phyloP scores from a whole-genome alignment of 371 early-diverging fungal genomes.

The Homolaphlyctis polyrhiza region DNA sequence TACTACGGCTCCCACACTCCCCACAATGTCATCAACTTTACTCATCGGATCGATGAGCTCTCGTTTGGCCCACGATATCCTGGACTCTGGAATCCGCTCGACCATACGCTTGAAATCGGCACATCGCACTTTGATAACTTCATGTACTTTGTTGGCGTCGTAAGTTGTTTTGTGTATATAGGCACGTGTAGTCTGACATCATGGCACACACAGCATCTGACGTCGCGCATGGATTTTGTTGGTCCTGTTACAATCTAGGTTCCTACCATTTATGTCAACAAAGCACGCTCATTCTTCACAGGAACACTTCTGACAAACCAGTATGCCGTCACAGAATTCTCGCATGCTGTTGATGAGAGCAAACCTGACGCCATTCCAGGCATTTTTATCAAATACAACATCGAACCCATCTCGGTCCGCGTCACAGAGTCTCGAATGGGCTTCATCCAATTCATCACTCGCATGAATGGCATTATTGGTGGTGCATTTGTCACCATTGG shows the following conservation, averaged over 20 bases:
- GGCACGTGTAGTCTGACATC: no score
- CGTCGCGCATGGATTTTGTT: no score
- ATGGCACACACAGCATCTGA: slow-evolving; percentile 49
- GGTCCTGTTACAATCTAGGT: no score
- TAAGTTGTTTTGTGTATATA: not conserved
- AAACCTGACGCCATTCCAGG: slow-evolving; percentile 43
- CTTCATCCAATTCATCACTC: slow-evolving; percentile 68
- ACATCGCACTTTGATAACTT: slow-evolving; percentile 20
- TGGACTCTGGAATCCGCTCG: slow-evolving; percentile 79
- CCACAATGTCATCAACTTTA: slow-evolving; percentile 80
- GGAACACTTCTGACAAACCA: slow-evolving; percentile 72
- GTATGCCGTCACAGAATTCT: slow-evolving; percentile 81
- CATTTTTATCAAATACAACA: slow-evolving; percentile 85
- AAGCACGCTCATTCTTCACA: slow-evolving; percentile 30
- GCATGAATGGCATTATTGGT: slow-evolving; percentile 86
- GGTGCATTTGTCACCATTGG: slow-evolving; percentile 4
- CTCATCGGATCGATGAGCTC: slow-evolving; percentile 85
- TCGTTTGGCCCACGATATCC: slow-evolving; percentile 86
- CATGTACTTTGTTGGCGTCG: not conserved
- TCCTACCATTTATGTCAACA: slow-evolving; percentile 76
- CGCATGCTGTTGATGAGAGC: slow-evolving; percentile 26
- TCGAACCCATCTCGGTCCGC: slow-evolving; percentile 82
- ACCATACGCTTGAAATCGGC: slow-evolving; percentile 67
- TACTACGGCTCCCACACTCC: slow-evolving; percentile 64
- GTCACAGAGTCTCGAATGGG: slow-evolving; percentile 62